These are phyloP conservation scores for Catunica adiposa DNA, from an alignment of 2,329 filamentous ascomycete genomes.

Conservation along the genomic window DNA sequence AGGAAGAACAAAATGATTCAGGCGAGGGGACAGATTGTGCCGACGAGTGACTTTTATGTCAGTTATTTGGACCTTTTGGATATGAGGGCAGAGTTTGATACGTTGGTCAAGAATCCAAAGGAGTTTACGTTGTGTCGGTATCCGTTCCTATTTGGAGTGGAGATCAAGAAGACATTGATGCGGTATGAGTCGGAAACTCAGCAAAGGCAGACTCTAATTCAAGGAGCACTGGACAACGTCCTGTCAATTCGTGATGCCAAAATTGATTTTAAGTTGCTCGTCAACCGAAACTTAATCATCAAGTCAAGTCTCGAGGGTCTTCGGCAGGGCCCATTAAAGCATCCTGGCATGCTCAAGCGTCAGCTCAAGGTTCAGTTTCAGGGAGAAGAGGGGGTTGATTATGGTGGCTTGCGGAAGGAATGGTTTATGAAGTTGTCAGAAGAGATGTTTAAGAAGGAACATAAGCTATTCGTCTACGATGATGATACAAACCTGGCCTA, in stretches of 20 bases:
- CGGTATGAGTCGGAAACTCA: constrained; percentile 55
- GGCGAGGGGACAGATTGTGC: constrained; percentile 44
- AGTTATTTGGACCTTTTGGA: constrained; percentile 56
- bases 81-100: not conserved
- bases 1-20: not conserved
- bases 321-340: constrained; percentile 34
- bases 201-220: not conserved
- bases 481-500: constrained; percentile 84
- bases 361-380: constrained; percentile 52
- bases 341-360: not conserved
- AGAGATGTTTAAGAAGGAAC: constrained; percentile 80
- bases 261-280: constrained; percentile 56
- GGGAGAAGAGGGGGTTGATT: constrained; percentile 83
- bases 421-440: constrained; percentile 82
- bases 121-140: constrained; percentile 87
- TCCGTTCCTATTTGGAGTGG: constrained; percentile 79
- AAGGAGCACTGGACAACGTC: not conserved
- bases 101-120: constrained; percentile 36
- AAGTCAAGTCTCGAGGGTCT: constrained; percentile 77
- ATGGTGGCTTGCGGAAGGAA: constrained; percentile 77
- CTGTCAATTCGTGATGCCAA: not conserved
- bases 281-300: constrained; percentile 71
- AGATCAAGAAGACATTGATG: constrained; percentile 79
- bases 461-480: constrained; percentile 86
- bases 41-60: constrained; percentile 77